Conservation (phyloP, 495 filamentous ascomycete genomes). For the Xanthoparmelia taractica region DNA sequence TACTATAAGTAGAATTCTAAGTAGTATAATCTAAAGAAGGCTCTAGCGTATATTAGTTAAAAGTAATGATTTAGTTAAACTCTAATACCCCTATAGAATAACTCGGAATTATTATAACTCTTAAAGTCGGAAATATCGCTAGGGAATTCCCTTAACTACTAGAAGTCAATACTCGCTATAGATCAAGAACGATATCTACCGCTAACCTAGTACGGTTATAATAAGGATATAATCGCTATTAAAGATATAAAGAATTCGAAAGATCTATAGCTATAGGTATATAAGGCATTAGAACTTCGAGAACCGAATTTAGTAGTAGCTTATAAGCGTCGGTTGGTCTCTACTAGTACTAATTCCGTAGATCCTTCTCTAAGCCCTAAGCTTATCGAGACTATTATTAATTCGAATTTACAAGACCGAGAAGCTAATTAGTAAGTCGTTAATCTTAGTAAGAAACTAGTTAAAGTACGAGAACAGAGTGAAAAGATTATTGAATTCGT, state of each 20-base stretch:
- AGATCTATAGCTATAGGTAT: constrained; percentile 23
- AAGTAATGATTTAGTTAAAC: too few relatives aligned
- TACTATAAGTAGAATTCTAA: too few relatives aligned
- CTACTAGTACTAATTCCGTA: neutral
- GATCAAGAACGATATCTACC: too few relatives aligned
- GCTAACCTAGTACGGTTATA: too few relatives aligned
- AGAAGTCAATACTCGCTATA: too few relatives aligned
- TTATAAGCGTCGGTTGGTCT: constrained; percentile 14
- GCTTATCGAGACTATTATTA: constrained; percentile 21
- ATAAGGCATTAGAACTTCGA: constrained; percentile 17
- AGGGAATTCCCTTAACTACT: too few relatives aligned
- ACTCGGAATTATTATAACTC: too few relatives aligned
- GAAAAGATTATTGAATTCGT: constrained; percentile 30
- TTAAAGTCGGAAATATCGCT: too few relatives aligned
- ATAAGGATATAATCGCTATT: neutral
- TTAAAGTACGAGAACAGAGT: constrained; percentile 23
- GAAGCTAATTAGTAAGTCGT: neutral
- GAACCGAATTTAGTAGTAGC: constrained; percentile 17
- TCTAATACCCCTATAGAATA: too few relatives aligned
- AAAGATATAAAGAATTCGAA: too few relatives aligned
- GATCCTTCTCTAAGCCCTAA: neutral
- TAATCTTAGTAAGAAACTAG: constrained; percentile 22
- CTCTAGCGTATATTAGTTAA: too few relatives aligned
- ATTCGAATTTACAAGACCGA: constrained; percentile 3
- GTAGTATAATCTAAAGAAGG: too few relatives aligned